Conservation (phyloP, 352 stramenopile genomes). For the Pythium brachiatum region DNA sequence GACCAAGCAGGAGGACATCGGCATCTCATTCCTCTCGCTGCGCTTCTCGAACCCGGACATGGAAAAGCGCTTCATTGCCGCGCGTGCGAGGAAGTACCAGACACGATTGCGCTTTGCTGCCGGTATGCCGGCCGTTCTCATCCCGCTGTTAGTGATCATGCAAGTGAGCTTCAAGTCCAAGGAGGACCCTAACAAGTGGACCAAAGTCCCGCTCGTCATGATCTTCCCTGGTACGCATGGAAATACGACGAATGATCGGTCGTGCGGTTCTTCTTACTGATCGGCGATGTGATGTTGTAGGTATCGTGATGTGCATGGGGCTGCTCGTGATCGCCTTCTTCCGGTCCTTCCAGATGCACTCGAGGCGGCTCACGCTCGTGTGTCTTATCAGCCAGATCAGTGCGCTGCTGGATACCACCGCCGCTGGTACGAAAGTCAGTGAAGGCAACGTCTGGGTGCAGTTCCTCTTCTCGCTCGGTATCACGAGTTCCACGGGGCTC, state of each 20-base stretch:
- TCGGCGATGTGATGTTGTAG: conserved; percentile 7
- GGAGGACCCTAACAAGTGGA: conserved; percentile 63
- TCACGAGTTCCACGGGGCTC: conserved; percentile 76
- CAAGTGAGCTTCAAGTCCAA: conserved; percentile 80
- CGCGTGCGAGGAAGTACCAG: conserved; percentile 64
- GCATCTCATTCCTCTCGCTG: conserved; percentile 70
- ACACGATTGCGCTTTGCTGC: conserved; percentile 70
- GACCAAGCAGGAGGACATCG: conserved; percentile 73
- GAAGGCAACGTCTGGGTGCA: conserved; percentile 86
- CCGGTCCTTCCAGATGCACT: conserved; percentile 55
- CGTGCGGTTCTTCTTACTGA: neutral
- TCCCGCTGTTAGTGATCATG: conserved; percentile 83
- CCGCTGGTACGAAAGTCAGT: conserved; percentile 65
- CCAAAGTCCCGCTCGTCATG: conserved; percentile 67
- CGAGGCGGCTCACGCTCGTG: conserved; percentile 48
- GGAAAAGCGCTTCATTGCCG: conserved; percentile 53
- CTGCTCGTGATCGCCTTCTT: conserved; percentile 66
- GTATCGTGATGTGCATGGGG: conserved; percentile 73
- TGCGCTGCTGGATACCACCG: conserved; percentile 71
- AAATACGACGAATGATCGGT: neutral
- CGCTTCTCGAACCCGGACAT: conserved; percentile 69
- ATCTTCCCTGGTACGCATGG: conserved; percentile 55
- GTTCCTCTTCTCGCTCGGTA: conserved; percentile 83
- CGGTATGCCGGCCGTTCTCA: conserved; percentile 78
- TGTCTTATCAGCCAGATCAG: conserved; percentile 75